A percentile compares a stretch with the other conserved stretches of the same genome.
Conservation (phyloP, 1,284 basidiomycete genomes). For the Fistulinella cinereoalba region DNA sequence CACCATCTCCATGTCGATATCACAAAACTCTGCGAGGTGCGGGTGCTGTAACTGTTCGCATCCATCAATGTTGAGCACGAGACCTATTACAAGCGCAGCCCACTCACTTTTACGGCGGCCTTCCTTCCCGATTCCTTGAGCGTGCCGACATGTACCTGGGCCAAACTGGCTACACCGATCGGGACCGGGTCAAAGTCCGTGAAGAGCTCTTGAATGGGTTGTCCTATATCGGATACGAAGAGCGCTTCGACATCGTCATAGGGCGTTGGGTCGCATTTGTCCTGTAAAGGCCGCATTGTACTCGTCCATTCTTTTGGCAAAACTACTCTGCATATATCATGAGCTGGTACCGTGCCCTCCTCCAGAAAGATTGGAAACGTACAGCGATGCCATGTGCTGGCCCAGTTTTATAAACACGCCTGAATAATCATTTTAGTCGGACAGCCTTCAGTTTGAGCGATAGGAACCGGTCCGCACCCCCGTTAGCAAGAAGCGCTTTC, state of each 20-base stretch:
- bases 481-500: slow-evolving; percentile 81
- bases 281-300: slow-evolving; percentile 73
- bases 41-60: slow-evolving; percentile 82
- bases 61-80: slow-evolving; percentile 2
- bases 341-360: background rate
- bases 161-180: slow-evolving; percentile 91
- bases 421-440: slow-evolving; percentile 12
- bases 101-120: slow-evolving; percentile 85
- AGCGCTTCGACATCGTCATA: slow-evolving; percentile 67
- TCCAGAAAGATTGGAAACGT: slow-evolving; percentile 25
- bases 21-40: slow-evolving; percentile 88
- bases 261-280: slow-evolving; percentile 79
- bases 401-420: slow-evolving; percentile 93
- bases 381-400: slow-evolving; percentile 81
- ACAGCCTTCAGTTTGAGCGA: background rate
- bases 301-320: slow-evolving; percentile 82
- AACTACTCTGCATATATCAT: slow-evolving; percentile 41
- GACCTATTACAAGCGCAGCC: background rate
- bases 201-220: slow-evolving; percentile 63
- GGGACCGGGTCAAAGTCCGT: slow-evolving; percentile 86
- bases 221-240: slow-evolving; percentile 73
- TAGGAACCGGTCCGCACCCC: slow-evolving; percentile 49
- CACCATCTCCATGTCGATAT: slow-evolving; percentile 82
- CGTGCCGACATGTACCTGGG: slow-evolving; percentile 89
- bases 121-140: slow-evolving; percentile 68